Base-by-base conservation (phyloP, 2,329 filamentous ascomycete species). In the Exophiala calicioides region DNA sequence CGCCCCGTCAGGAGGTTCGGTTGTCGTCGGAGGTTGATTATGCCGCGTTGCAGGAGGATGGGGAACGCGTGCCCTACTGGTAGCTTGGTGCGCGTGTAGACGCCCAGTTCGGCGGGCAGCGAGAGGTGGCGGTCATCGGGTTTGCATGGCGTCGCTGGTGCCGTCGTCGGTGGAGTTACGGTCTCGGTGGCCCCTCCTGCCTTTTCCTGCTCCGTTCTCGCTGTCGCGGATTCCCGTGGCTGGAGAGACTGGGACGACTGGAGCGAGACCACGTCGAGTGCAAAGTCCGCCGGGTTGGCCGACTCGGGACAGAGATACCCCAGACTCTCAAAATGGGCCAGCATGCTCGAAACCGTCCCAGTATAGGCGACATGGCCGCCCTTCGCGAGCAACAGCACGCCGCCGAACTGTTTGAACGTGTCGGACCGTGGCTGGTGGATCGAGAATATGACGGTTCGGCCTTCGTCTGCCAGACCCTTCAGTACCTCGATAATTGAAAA, bases 381-480 rank as follows among this genome's bases (percentile, higher is more conserved):
- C 3, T 90, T 85, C 0, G 87, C 90, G 0, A 94, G 74, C 1
- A 94, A 75, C 18, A 88, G 70, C 0, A 93, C 72, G 62, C 86
- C 88, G 62, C 93, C 87, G 57, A 94, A 94, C 9, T 89, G 78
- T 52, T 84, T 78, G 58, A 89, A 93, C 0, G 85, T 90, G 0
- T 82, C 78, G 0, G 87, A 87, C 0, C 87, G 90, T 0, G 88
- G 89, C 62, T 94, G 88, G 63, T 94, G 89, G 51, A 94, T 91
- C 32, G 84, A 88, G 5, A 85, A 85, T 49, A 94, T 82, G 49
- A 93, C 81, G 47, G 93, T 74, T 80, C 85, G 50, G 30, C 34
- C 49, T 33, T 47, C 34, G 61, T 75, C 78, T 1, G 82, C 86
- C 20, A 90, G 75, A 7, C 74, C 71, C 60, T 78, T 81, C 34